Evolutionary conservation across 1,284 basidiomycete genomes (phyloP).

Genomic region (Ganoderma lingzhi): DNA sequence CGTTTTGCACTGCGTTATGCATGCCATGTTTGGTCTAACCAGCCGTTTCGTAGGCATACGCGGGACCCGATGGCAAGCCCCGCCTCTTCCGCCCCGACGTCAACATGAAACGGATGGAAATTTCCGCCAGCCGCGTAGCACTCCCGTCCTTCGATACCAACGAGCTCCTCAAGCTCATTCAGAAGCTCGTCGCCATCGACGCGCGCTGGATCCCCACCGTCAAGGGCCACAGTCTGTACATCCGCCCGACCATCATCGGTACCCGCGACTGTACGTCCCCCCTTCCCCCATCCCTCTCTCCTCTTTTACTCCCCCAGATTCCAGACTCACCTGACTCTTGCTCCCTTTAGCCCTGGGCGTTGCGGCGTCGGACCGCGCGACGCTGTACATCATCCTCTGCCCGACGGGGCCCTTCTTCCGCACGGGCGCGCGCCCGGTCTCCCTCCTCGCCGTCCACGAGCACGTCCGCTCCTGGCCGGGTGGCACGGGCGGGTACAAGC

Average conservation of each 20-base stretch:
- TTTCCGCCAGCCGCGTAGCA: constrained; percentile 67
- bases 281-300: constrained; percentile 15
- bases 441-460: constrained; percentile 73
- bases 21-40: neutral
- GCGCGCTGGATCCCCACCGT: constrained; percentile 78
- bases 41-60: constrained; percentile 61
- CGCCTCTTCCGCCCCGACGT: constrained; percentile 82
- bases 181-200: constrained; percentile 73
- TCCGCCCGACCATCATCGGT: constrained; percentile 88
- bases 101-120: constrained; percentile 83
- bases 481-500: constrained; percentile 73
- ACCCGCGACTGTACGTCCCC: constrained; percentile 70
- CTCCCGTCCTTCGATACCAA: constrained; percentile 71
- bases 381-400: constrained; percentile 75
- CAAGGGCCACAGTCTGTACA: constrained; percentile 81
- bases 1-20: neutral
- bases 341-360: constrained; percentile 65
- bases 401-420: constrained; percentile 81
- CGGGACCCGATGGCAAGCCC: constrained; percentile 67
- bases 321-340: neutral
- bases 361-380: constrained; percentile 70
- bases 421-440: constrained; percentile 67
- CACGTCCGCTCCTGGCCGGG: constrained; percentile 87
- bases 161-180: constrained; percentile 73
- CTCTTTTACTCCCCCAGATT: too few species aligned